Conservation (phyloP, 805 yeast species). For the Candida chauliodis region DNA sequence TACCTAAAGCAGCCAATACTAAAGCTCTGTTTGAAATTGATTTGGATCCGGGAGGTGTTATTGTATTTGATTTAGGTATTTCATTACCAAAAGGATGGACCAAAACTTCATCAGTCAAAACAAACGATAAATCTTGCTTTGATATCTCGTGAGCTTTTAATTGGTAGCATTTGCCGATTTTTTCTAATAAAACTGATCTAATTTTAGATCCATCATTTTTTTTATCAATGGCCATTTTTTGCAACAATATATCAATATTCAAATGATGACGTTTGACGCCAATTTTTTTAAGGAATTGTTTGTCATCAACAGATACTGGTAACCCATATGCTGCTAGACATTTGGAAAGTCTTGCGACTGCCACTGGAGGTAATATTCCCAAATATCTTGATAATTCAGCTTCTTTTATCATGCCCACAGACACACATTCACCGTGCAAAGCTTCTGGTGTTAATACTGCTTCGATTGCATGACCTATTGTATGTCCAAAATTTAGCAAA, state of each 20-base stretch:
- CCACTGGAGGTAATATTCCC: constrained; percentile 86
- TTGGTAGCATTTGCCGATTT: constrained; percentile 87
- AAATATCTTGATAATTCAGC: constrained; percentile 93
- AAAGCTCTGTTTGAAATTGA: constrained; percentile 95
- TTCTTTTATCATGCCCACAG: constrained; percentile 92
- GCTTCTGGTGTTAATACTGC: constrained; percentile 97
- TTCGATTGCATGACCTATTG: constrained; percentile 97
- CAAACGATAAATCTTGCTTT: constrained; percentile 76
- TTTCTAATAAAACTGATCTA: constrained; percentile 77
- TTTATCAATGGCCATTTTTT: constrained; percentile 93
- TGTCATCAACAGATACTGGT: constrained; percentile 76
- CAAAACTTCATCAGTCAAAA: constrained; percentile 75
- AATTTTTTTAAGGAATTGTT: constrained; percentile 58
- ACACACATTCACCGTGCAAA: constrained; percentile 97
- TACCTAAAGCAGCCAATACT: constrained; percentile 86
- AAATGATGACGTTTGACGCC: constrained; percentile 60
- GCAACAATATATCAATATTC: constrained; percentile 69
- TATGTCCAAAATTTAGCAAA: constrained; percentile 90
- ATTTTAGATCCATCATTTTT: constrained; percentile 92
- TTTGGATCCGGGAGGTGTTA: constrained; percentile 92
- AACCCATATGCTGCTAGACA: constrained; percentile 82
- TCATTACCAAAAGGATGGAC: constrained; percentile 54
- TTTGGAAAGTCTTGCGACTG: constrained; percentile 84
- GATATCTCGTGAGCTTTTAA: constrained; percentile 79
- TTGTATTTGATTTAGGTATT: constrained; percentile 42